phyloP scores from a whole-genome alignment of 2,329 filamentous ascomycete species.

The Sclerotinia glacialis region DNA sequence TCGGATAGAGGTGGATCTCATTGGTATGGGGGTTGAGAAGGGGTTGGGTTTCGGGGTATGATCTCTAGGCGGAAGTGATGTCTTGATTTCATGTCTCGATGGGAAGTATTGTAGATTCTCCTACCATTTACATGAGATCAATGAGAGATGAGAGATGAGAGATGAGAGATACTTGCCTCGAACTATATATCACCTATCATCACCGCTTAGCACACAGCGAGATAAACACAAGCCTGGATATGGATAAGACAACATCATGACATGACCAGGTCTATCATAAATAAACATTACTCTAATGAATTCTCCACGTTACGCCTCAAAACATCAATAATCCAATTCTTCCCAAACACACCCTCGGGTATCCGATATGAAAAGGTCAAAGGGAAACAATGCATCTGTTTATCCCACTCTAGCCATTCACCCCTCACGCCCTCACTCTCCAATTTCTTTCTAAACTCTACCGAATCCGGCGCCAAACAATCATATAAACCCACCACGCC shows the following conservation, averaged over 20 bases:
- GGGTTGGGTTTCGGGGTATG: no score
- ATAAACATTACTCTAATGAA: not conserved
- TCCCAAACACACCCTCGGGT: conserved; percentile 8
- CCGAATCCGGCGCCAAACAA: conserved; percentile 26
- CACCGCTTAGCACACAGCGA: not conserved
- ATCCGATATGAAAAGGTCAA: conserved; percentile 2
- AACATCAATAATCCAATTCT: conserved; percentile 19
- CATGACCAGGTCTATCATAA: not conserved
- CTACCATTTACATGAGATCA: not conserved
- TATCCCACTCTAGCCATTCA: conserved; percentile 31
- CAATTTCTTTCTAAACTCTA: conserved; percentile 28
- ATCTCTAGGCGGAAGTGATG: no score
- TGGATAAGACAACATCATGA: no score
- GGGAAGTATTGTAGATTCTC: no score
- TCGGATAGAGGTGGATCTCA: no score
- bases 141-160: no score
- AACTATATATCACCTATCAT: not conserved
- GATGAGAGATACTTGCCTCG: not conserved
- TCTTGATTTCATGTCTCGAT: no score
- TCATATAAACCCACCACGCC: conserved; percentile 29
- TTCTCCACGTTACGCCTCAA: not conserved
- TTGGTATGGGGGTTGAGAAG: no score
- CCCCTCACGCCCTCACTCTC: conserved; percentile 24
- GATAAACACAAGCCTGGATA: not conserved
- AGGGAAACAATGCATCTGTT: conserved; percentile 33